These are phyloP conservation scores for Entomortierella beljakovae DNA, from an alignment of 192 early-diverging fungal species.

Conservation along the genomic window DNA sequence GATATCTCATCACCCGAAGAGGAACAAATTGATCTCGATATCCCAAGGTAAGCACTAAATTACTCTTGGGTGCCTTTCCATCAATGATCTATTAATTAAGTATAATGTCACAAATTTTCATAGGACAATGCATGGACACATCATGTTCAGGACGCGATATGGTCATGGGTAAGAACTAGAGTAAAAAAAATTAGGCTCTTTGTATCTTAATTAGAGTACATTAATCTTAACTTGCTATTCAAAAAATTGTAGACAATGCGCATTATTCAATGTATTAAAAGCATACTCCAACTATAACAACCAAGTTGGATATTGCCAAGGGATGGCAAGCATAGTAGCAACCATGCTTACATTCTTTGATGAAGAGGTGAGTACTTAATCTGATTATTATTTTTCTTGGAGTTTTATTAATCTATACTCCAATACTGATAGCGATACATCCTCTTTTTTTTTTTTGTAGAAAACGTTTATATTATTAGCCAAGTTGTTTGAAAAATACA, in stretches of 20 bases:
- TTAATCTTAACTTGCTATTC: background rate
- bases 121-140: constrained; percentile 65
- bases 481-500: constrained; percentile 61
- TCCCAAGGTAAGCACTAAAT: constrained; percentile 51
- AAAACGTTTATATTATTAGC: constrained; percentile 63
- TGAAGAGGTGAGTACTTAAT: constrained; percentile 57
- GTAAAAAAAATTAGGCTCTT: too few species aligned
- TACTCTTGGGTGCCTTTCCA: background rate
- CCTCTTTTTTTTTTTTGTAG: constrained; percentile 27
- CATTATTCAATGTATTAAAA: constrained; percentile 82
- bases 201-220: too few species aligned
- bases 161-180: constrained; percentile 62
- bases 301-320: constrained; percentile 91
- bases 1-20: constrained; percentile 56
- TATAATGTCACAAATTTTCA: background rate
- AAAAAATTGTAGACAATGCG: constrained; percentile 67
- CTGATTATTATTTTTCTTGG: background rate
- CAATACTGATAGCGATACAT: background rate
- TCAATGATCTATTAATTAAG: background rate
- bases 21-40: constrained; percentile 70
- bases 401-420: background rate
- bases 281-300: constrained; percentile 82
- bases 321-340: constrained; percentile 84
- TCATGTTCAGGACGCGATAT: constrained; percentile 70
- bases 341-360: constrained; percentile 78